phyloP scores from a whole-genome alignment of 2,329 filamentous ascomycete genomes.

The Xylariaceae sp. region DNA sequence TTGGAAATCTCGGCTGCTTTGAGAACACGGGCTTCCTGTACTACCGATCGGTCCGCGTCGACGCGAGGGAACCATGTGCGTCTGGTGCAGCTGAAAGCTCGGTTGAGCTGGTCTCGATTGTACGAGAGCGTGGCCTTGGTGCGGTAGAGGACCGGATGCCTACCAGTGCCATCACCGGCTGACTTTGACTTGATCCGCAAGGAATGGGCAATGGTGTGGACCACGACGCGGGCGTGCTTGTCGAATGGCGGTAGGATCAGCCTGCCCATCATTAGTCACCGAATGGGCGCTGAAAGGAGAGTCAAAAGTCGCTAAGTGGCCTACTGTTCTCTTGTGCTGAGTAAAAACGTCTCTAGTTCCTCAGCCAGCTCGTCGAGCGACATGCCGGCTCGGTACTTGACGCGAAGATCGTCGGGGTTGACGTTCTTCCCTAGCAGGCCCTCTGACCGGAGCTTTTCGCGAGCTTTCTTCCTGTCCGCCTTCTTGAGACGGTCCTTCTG shows the following conservation, averaged over 20 bases:
- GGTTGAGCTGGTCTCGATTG: conserved; percentile 50
- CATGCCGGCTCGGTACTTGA: conserved; percentile 71
- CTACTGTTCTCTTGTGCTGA: conserved; percentile 57
- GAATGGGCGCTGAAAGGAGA: conserved; percentile 5
- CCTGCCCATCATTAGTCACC: conserved; percentile 36
- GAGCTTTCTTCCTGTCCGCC: conserved; percentile 61
- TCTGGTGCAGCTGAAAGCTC: conserved; percentile 40
- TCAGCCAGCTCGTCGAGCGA: conserved; percentile 62
- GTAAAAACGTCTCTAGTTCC: conserved; percentile 68
- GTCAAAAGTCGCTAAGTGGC: conserved; percentile 21
- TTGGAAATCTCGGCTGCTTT: conserved; percentile 24
- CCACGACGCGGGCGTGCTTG: conserved; percentile 65
- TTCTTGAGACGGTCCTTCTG: conserved; percentile 67
- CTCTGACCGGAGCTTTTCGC: conserved; percentile 61
- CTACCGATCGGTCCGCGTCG: conserved; percentile 34
- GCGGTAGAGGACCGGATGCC: conserved; percentile 74
- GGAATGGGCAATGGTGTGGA: conserved; percentile 72
- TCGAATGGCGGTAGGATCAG: conserved; percentile 79
- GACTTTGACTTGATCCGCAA: conserved; percentile 83
- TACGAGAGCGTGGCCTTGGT: conserved; percentile 61
- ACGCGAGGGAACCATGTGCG: conserved; percentile 52
- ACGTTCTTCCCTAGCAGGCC: conserved; percentile 59
- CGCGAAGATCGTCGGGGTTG: conserved; percentile 53
- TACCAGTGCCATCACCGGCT: conserved; percentile 62
- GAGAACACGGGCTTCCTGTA: conserved; percentile 24